Base-by-base conservation (phyloP, 129 eudicot species). In the Pulicaria dysenterica region DNA sequence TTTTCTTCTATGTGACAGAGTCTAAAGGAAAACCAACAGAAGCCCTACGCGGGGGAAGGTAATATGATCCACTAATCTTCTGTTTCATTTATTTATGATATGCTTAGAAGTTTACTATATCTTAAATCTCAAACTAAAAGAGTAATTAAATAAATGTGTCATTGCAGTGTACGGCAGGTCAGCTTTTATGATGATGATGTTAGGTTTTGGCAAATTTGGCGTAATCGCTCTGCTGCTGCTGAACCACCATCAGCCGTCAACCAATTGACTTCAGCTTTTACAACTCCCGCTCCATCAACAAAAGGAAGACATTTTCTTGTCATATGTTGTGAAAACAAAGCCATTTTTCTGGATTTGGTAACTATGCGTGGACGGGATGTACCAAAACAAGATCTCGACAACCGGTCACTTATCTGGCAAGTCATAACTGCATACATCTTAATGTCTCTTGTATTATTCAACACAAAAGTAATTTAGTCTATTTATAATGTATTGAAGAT, bases 351-450 rank as follows among this genome's bases (percentile, higher is more conserved):
- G 46, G 98, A 93, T 77, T 83, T 93, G 86, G 98, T 93, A 67
- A 93, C 98, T 56, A 93, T 93, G 98, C 92, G 96, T 40, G 96
- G 98, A 36, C 90, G 98, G 48, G 98, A 93, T 87, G 98, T 93
- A 41, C 96, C 98, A 51, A 93, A 93, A 81, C 92, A 87, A 65
- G 98, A 93, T 63, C 85, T 93, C 51, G 98, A 93, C 82, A 89
- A 89, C 71, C 87, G 80, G 43, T 93, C 96, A 54, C 96, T 92
- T 77, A 76, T 92, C 84, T 92, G 98, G 98, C 67, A 83, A 92
- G 87, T 87, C 59, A 61, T 56, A 70, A 53, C 17, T 63, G 12
- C 34, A 63, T 71, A 24, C 31, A 24, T 50, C 61, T 39, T 11
- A n/a, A 39, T 72, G 73, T 6, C 51, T 76, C 15, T 67, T 66